Evolutionary conservation across 495 filamentous ascomycete genomes (phyloP).

Genomic region (Tetracladium setigerum): DNA sequence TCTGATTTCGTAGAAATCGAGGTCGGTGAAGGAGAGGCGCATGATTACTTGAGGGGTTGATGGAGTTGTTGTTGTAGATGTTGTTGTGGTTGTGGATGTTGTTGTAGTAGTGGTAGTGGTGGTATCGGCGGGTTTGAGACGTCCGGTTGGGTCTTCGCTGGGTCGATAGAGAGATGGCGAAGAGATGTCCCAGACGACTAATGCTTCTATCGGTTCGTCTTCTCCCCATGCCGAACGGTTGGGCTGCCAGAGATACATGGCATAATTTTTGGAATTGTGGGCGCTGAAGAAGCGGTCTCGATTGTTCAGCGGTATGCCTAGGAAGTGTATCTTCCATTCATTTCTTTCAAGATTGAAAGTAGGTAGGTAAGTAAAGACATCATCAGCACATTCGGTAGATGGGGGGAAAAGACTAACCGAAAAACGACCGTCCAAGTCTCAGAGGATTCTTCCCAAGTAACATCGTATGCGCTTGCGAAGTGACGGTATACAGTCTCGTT

Average conservation of each 20-base stretch:
- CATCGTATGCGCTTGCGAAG: constrained; percentile 56
- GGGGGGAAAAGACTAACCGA: constrained; percentile 9
- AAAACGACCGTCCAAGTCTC: constrained; percentile 10
- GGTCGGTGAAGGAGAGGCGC: constrained; percentile 45
- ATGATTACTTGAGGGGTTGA: constrained; percentile 41
- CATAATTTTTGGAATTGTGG: constrained; percentile 56
- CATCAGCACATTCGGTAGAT: constrained; percentile 1
- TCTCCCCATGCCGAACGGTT: constrained; percentile 53
- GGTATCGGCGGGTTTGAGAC: constrained; percentile 23
- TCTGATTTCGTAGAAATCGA: constrained; percentile 49
- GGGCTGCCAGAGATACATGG: constrained; percentile 59
- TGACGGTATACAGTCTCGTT: constrained; percentile 52
- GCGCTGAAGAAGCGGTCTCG: constrained; percentile 57
- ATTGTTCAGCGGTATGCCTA: constrained; percentile 51
- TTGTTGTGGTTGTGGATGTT: constrained; percentile 6
- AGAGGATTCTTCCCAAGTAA: constrained; percentile 22
- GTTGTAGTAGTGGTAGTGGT: no score
- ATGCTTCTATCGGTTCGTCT: constrained; percentile 51
- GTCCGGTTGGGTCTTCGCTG: constrained; percentile 44
- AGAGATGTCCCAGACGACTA: constrained; percentile 63
- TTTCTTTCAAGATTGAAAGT: constrained; percentile 33
- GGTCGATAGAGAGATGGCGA: constrained; percentile 45
- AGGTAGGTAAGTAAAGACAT: constrained; percentile 34
- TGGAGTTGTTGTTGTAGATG: constrained; percentile 10
- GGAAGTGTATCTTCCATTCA: constrained; percentile 61